Base-by-base conservation (phyloP, 2,329 filamentous ascomycete species). In the Didymella keratinophila region DNA sequence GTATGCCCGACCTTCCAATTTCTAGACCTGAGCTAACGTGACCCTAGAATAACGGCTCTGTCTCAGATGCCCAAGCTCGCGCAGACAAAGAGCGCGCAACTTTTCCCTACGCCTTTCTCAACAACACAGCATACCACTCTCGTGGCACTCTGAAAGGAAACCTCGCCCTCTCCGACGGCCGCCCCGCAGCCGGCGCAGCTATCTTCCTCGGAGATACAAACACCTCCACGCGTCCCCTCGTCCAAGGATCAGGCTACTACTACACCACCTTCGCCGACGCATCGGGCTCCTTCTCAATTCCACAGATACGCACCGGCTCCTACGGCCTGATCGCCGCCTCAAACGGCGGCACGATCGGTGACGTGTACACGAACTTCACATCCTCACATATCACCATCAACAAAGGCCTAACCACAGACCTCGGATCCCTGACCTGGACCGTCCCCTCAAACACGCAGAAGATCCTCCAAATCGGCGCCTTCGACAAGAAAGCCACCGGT, bases 301-400 rank as follows among this genome's bases (percentile, higher is more conserved):
- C 62, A 8, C 61, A 80, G 45, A 78, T 82, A n/a, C 77, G 79
- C 3, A 60, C 68, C 1, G 79, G 72, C 0, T 70, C 67, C 5
- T 82, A 81, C 59, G 80, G 77, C 1, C 64, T 82, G 1, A 79
- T 80, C 39, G 81, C 80, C 4, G 82, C 80, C 76, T 77, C 80
- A 1, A 78, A 79, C 55, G 80, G 79, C 55, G 78, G 76, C 21
- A 60, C 51, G n/a, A 71, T 81, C 7, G 73, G 69, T 3, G 77
- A 81, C 48, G 79, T 82, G 4, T 77, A 78, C n/a, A 81, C 79
- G 0, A 75, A 74, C 18, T 74, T 79, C 53, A 61, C 76, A 1
- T 62, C 69, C 3, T 77, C 78, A 28, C 73, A 76, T 42, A 67
- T 82, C 18, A 65, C 56, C 1, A 72, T 81, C 16, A 53, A 61